A percentile compares a stretch with the other conserved stretches of the same genome.
phyloP scores from a whole-genome alignment of 2,329 filamentous ascomycete genomes.

The Emmonsiellopsis sp. region DNA sequence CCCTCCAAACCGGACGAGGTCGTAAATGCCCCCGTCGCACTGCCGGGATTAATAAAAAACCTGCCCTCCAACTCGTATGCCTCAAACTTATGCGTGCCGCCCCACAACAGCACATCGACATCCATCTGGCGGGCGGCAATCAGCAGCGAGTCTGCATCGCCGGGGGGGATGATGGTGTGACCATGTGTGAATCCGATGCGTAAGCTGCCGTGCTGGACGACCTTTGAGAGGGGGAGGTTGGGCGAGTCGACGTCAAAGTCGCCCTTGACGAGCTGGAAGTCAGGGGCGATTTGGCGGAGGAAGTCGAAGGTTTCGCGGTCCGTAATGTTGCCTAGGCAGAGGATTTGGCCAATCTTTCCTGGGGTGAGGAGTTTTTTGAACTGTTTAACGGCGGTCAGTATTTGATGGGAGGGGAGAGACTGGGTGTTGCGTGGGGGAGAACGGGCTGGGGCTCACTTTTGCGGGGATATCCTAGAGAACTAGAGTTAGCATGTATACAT shows the following conservation, averaged over 20 bases:
- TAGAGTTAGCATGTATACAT: not conserved
- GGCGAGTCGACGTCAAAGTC: constrained; percentile 62
- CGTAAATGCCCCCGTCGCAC: constrained; percentile 57
- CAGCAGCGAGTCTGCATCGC: constrained; percentile 56
- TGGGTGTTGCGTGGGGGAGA: not conserved
- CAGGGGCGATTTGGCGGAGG: constrained; percentile 63
- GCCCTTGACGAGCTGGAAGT: constrained; percentile 61
- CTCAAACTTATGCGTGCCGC: constrained; percentile 61
- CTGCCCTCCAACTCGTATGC: constrained; percentile 64
- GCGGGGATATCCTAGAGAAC: constrained; percentile 61
- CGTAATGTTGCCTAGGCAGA: constrained; percentile 72
- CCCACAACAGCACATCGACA: constrained; percentile 61
- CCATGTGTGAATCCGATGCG: constrained; percentile 64
- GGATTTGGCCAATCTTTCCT: constrained; percentile 72
- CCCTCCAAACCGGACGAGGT: constrained; percentile 50
- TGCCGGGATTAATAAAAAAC: constrained; percentile 63
- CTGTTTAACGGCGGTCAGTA: constrained; percentile 34
- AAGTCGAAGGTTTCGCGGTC: constrained; percentile 75
- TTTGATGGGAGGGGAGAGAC: not conserved
- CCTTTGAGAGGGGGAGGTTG: constrained; percentile 56
- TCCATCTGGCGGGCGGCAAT: constrained; percentile 65
- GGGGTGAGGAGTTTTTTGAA: constrained; percentile 79
- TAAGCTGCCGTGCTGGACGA: constrained; percentile 59
- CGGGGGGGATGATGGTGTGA: constrained; percentile 59
- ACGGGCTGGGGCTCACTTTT: constrained; percentile 52